Evolutionary conservation across 768 basidiomycete species (phyloP).

Genomic region (Lentinula raphanica): DNA sequence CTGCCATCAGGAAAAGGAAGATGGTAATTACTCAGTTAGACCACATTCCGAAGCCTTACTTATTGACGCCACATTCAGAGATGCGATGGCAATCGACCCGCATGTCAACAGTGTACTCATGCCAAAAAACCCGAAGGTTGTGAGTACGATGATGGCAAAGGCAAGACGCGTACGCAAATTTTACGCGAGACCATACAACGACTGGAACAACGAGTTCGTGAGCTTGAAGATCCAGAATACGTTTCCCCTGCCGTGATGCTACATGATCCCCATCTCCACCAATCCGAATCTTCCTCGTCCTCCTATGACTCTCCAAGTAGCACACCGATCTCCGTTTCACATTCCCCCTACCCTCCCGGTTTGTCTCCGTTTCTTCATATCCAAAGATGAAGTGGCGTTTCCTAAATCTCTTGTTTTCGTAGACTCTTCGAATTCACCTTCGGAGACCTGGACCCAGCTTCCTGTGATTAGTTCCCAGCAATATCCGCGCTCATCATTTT

Average conservation of each 20-base stretch:
- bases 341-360: slow-evolving; percentile 59
- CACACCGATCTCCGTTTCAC: slow-evolving; percentile 45
- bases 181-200: slow-evolving; percentile 72
- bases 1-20: slow-evolving; percentile 54
- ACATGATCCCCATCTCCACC: slow-evolving; percentile 57
- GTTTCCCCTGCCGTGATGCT: slow-evolving; percentile 62
- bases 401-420: slow-evolving; percentile 9
- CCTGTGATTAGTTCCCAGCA: slow-evolving; percentile 17
- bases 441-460: slow-evolving; percentile 44
- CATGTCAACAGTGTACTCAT: slow-evolving; percentile 72
- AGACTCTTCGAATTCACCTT: slow-evolving; percentile 48
- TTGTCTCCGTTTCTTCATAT: slow-evolving; percentile 11
- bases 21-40: slow-evolving; percentile 39
- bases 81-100: slow-evolving; percentile 73
- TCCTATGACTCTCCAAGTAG: slow-evolving; percentile 49
- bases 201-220: slow-evolving; percentile 65
- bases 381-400: slow-evolving; percentile 5
- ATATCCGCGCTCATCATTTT: too few relatives aligned
- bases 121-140: slow-evolving; percentile 74
- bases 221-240: slow-evolving; percentile 73
- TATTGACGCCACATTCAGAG: slow-evolving; percentile 38
- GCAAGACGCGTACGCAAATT: slow-evolving; percentile 75
- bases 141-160: slow-evolving; percentile 82
- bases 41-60: slow-evolving; percentile 6
- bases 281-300: slow-evolving; percentile 52